Evolutionary conservation across 2,329 filamentous ascomycete genomes (phyloP).

Genomic region (Cyphellophora europaea): DNA sequence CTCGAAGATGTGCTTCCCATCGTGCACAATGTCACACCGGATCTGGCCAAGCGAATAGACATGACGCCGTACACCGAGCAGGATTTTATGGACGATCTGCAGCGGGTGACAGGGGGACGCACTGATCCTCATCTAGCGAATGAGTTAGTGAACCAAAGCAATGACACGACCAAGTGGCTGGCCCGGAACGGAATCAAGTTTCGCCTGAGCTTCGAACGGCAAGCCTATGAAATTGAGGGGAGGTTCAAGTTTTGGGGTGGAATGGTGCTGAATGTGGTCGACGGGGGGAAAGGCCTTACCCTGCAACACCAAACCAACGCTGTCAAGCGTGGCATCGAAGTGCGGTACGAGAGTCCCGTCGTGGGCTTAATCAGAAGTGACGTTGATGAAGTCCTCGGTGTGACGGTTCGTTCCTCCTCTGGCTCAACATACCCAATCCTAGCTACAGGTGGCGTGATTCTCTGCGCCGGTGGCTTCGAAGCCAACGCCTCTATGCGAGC

Average conservation of each 20-base stretch:
- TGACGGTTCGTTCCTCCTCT: slow-evolving; percentile 10
- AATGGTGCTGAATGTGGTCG: slow-evolving; percentile 48
- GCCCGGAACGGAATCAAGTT: slow-evolving; percentile 45
- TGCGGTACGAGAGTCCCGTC: slow-evolving; percentile 39
- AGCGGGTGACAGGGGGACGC: slow-evolving; percentile 46
- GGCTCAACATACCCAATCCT: slow-evolving; percentile 18
- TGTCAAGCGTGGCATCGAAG: slow-evolving; percentile 29
- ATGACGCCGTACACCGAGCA: slow-evolving; percentile 45
- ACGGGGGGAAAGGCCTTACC: slow-evolving; percentile 52
- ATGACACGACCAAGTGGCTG: slow-evolving; percentile 46
- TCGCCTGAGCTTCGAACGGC: slow-evolving; percentile 54
- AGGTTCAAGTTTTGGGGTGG: slow-evolving; percentile 59
- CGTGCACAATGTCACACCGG: slow-evolving; percentile 46
- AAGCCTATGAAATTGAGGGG: slow-evolving; percentile 55
- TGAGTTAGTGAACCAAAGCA: slow-evolving; percentile 43
- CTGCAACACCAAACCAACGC: slow-evolving; percentile 35
- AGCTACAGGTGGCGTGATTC: slow-evolving; percentile 34
- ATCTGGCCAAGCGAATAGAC: slow-evolving; percentile 41
- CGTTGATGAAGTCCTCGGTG: slow-evolving; percentile 18
- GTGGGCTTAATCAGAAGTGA: slow-evolving; percentile 29
- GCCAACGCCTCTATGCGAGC: slow-evolving; percentile 48
- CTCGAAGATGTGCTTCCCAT: slow-evolving; percentile 49
- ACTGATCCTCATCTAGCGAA: slow-evolving; percentile 41
- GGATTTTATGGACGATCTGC: slow-evolving; percentile 48
- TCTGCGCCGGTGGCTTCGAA: slow-evolving; percentile 57